Percentiles rank a stretch among this genome's conserved stretches.
Conservation (phyloP, 768 basidiomycete species). For the Suillus americanus region DNA sequence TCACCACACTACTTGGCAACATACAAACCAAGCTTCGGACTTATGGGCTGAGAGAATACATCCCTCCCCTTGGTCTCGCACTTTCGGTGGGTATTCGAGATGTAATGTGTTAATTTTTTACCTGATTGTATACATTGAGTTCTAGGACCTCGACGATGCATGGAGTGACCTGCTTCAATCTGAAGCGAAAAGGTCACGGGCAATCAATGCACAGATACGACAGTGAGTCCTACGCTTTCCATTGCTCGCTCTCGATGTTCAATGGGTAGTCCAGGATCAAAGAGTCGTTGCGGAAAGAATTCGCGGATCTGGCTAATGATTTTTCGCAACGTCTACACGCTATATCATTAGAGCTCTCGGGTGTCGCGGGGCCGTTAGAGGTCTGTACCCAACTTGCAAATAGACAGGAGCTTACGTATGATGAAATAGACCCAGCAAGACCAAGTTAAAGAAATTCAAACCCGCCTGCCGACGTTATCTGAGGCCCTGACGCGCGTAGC, state of each 20-base stretch:
- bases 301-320: conserved; percentile 74
- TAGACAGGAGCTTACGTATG: conserved; percentile 7
- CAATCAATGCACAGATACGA: conserved; percentile 88
- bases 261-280: conserved; percentile 62
- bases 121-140: conserved; percentile 15
- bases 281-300: conserved; percentile 72
- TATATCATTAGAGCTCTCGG: conserved; percentile 71
- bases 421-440: conserved; percentile 69
- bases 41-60: conserved; percentile 83
- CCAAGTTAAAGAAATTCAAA: conserved; percentile 62
- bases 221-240: conserved; percentile 53
- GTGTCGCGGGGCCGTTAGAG: conserved; percentile 76
- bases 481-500: conserved; percentile 56
- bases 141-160: conserved; percentile 67
- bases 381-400: conserved; percentile 34
- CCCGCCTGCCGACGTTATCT: conserved; percentile 64
- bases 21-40: conserved; percentile 93
- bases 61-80: conserved; percentile 70
- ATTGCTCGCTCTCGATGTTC: background rate
- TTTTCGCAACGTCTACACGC: conserved; percentile 67
- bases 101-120: background rate
- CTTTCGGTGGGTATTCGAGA: conserved; percentile 43
- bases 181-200: conserved; percentile 74
- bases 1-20: conserved; percentile 86
- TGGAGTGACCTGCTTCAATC: conserved; percentile 74